These are phyloP conservation scores for Colletotrichum lupini DNA, from an alignment of 2,329 filamentous ascomycete genomes.

Conservation along the genomic window DNA sequence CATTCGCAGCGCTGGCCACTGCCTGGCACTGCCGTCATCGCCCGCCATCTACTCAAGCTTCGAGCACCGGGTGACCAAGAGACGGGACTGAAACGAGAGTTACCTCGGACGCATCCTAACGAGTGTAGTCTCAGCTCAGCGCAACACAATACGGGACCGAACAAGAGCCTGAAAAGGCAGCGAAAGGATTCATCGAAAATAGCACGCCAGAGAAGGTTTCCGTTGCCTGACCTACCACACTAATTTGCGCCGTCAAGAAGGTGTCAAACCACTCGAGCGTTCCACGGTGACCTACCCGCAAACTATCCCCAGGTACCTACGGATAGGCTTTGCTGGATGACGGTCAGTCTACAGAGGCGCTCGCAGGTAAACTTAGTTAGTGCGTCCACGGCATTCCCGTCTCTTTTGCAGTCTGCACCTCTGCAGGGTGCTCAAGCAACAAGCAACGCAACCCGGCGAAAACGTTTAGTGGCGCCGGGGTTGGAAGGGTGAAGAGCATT, in stretches of 20 bases:
- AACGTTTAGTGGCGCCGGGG: slow-evolving; percentile 5
- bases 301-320: neutral
- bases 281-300: neutral
- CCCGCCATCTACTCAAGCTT: slow-evolving; percentile 3
- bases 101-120: slow-evolving; percentile 29
- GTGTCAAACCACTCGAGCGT: neutral
- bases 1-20: slow-evolving; percentile 25
- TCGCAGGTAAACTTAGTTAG: too few species aligned
- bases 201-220: slow-evolving; percentile 1
- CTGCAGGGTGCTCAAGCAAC: slow-evolving; percentile 14
- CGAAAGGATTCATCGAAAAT: slow-evolving; percentile 7
- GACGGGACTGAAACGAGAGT: slow-evolving; percentile 27
- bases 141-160: neutral
- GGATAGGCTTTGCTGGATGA: too few species aligned
- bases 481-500: slow-evolving; percentile 18
- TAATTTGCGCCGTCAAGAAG: neutral
- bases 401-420: neutral
- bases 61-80: neutral
- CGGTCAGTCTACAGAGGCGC: too few species aligned
- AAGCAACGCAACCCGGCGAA: slow-evolving; percentile 10
- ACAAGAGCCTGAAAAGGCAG: neutral
- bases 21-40: slow-evolving; percentile 8
- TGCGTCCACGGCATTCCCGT: neutral
- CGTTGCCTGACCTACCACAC: slow-evolving; percentile 27
- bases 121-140: slow-evolving; percentile 19